Conservation (phyloP, 306 rosid species). For the Prunus davidiana region DNA sequence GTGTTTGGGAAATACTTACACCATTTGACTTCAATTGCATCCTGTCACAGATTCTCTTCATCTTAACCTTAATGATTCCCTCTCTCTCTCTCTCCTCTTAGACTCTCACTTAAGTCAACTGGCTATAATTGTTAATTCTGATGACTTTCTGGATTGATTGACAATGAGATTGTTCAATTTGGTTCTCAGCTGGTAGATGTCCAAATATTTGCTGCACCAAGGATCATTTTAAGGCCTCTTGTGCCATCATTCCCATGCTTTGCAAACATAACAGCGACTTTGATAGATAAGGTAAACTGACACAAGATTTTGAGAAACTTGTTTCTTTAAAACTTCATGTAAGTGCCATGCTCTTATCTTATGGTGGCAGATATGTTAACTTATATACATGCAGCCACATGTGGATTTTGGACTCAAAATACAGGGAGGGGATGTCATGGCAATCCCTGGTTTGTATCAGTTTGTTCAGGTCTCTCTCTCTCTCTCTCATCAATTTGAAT, state of each 20-base stretch:
- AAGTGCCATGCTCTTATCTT: conserved; percentile 2
- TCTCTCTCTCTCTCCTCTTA: too few relatives aligned
- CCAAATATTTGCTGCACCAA: conserved; percentile 27
- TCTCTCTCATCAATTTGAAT: not conserved
- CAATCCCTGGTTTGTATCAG: conserved; percentile 30
- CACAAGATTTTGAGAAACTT: not conserved
- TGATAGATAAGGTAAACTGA: conserved; percentile 34
- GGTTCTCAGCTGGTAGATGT: conserved; percentile 26
- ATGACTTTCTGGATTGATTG: too few relatives aligned
- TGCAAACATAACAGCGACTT: conserved; percentile 20
- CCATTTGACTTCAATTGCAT: too few relatives aligned
- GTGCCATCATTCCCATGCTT: conserved; percentile 39
- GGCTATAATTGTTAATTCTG: too few relatives aligned
- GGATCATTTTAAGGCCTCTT: conserved; percentile 29
- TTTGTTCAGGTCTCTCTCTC: conserved; percentile 18
- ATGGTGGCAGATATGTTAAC: not conserved
- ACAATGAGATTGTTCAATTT: not conserved
- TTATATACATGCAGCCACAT: conserved; percentile 22
- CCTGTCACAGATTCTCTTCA: too few relatives aligned
- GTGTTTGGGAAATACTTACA: too few relatives aligned
- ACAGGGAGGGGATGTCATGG: conserved; percentile 31
- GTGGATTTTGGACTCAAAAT: conserved; percentile 36
- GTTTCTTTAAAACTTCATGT: not conserved
- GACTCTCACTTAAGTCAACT: too few relatives aligned
- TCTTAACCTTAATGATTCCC: too few relatives aligned